These are phyloP conservation scores for Aspergillus asperescens DNA, from an alignment of 495 filamentous ascomycete species.

Conservation along the genomic window DNA sequence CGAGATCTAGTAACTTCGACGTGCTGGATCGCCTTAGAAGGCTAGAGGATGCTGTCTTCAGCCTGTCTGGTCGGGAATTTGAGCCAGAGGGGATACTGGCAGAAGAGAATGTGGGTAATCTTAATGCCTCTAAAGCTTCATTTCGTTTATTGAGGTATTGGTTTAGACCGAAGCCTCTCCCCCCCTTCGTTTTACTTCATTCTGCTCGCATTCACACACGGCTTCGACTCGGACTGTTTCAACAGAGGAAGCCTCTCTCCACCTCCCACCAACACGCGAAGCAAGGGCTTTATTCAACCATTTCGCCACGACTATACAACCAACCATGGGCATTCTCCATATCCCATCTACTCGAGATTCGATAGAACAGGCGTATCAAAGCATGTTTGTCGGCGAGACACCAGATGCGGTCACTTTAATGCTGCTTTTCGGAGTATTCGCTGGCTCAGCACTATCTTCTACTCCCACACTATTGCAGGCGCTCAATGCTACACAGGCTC, in stretches of 20 bases:
- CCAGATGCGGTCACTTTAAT: constrained; percentile 13
- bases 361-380: constrained; percentile 23
- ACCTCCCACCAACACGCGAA: constrained; percentile 24
- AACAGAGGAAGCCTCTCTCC: no score
- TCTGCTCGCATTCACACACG: background rate
- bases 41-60: no score
- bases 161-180: no score
- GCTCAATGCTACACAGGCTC: constrained; percentile 19
- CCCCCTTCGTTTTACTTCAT: background rate
- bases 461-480: constrained; percentile 18
- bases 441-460: constrained; percentile 21
- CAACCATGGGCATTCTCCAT: constrained; percentile 24
- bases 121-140: no score
- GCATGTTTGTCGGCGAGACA: constrained; percentile 15
- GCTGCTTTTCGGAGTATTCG: constrained; percentile 26
- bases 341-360: constrained; percentile 21
- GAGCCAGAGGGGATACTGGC: no score
- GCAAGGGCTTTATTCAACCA: constrained; percentile 23
- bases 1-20: no score
- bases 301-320: constrained; percentile 21
- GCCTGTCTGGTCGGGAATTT: no score
- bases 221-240: constrained; percentile 1
- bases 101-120: no score
- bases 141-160: no score
- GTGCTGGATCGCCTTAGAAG: no score